These are phyloP conservation scores for Mycena pura DNA, from an alignment of 768 basidiomycete genomes.

Conservation along the genomic window DNA sequence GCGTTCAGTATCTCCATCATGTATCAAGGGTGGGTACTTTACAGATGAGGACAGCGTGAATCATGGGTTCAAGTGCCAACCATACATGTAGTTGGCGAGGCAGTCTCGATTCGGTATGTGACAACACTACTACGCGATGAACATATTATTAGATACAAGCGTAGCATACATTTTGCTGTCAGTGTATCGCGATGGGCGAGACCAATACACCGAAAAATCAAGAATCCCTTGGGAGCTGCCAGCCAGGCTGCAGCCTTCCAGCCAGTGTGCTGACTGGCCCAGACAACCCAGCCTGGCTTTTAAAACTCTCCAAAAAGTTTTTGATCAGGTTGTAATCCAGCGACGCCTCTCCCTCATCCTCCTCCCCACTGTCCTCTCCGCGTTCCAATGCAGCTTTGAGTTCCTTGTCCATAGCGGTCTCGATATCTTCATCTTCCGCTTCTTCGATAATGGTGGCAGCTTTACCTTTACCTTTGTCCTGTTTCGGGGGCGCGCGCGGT, in stretches of 20 bases:
- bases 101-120: no score
- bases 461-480: conserved; percentile 48
- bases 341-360: conserved; percentile 59
- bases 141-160: no score
- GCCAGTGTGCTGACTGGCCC: conserved; percentile 93
- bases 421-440: conserved; percentile 72
- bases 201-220: no score
- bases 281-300: conserved; percentile 85
- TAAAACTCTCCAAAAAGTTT: conserved; percentile 97
- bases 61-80: conserved; percentile 54
- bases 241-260: conserved; percentile 80
- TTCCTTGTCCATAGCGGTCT: conserved; percentile 91
- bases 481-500: conserved; percentile 12
- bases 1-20: conserved; percentile 24
- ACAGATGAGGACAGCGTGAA: conserved; percentile 89
- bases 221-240: conserved; percentile 73
- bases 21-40: conserved; percentile 36
- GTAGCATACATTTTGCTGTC: no score
- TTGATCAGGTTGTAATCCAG: conserved; percentile 93
- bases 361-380: conserved; percentile 47
- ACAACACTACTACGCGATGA: no score
- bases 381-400: conserved; percentile 66
- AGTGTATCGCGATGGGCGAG: no score
- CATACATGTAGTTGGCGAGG: conserved; percentile 18
- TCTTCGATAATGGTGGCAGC: conserved; percentile 49